Evolutionary conservation across 225 moss, liverwort and hornwort genomes (phyloP).

Genomic region (Neckera pumila): DNA sequence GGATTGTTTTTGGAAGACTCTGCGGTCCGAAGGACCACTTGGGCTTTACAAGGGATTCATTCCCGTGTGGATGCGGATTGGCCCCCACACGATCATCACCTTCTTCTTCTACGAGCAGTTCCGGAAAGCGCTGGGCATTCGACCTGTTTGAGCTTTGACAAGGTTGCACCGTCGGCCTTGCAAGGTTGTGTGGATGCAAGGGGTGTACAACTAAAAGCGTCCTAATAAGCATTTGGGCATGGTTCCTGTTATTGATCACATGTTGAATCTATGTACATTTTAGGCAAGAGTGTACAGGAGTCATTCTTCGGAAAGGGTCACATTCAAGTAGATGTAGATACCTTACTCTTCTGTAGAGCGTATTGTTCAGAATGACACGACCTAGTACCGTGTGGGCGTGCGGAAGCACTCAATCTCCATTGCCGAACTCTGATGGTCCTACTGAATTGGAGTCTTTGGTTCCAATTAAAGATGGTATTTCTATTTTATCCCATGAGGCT

Average conservation of each 20-base stretch:
- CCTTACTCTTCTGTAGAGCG: background rate
- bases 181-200: background rate
- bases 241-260: too few species aligned
- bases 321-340: background rate
- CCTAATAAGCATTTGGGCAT: background rate
- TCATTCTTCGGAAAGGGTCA: background rate
- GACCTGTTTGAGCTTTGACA: constrained; percentile 40
- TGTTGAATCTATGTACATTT: background rate
- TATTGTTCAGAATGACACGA: background rate
- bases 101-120: constrained; percentile 74
- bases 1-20: constrained; percentile 71
- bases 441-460: background rate
- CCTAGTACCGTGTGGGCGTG: too few species aligned
- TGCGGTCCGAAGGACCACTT: constrained; percentile 50
- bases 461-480: background rate
- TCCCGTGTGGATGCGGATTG: constrained; percentile 85
- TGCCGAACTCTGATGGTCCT: background rate
- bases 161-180: background rate
- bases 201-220: too few species aligned
- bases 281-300: background rate
- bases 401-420: background rate
- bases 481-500: background rate
- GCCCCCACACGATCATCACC: constrained; percentile 78
- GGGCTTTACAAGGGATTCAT: constrained; percentile 75
- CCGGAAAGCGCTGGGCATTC: constrained; percentile 54